Base-by-base conservation (phyloP, 108 stramenopile genomes). In the Poteriospumella lacustris region DNA sequence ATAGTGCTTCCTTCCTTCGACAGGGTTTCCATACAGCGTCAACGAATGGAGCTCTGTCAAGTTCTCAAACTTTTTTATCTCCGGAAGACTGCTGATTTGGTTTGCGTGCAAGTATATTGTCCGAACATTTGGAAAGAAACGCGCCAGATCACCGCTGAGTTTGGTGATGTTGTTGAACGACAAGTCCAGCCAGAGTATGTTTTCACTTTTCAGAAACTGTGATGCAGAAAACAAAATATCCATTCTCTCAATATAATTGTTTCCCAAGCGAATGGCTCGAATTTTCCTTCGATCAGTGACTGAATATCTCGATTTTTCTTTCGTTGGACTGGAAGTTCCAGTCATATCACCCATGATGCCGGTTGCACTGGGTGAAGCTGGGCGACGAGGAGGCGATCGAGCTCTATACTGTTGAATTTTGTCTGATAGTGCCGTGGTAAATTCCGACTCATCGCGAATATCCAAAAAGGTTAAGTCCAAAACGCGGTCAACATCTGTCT, bases 1-100 rank as follows among this genome's bases (percentile, higher is more conserved):
- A 43, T 82, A 82, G 69, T 82, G 77, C 60, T 82, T 82, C 41
- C 77, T 78, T 1, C 62, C 77, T 0, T 77, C 81, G 19, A 82
- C 59, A 39, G 81, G 77, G 70, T 82, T 82, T 15, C 81, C 81
- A 68, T 79, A 68, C 2, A 82, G 58, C 1, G 81, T 69, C 0
- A 82, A 28, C 41, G 31, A 41, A 15, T 28, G 40, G 29, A 82
- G 78, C 28, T 82, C 41, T 9, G 24, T 43, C 19, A 79, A 67
- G 0, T 38, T 2, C 15, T 19, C 47, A 1, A 82, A 56, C 40
- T 38, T 12, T 39, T 82, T 82, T 1, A 82, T 26, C 43, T 78
- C 72, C 24, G 43, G 12, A 29, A 82, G 43, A 31, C 44, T 1
- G 0, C 42, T 26, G 42, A 82, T 82, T 5, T 42, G 1, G 78